phyloP scores from a whole-genome alignment of 139 green algal species.

The Axilococcus clingmanii region DNA sequence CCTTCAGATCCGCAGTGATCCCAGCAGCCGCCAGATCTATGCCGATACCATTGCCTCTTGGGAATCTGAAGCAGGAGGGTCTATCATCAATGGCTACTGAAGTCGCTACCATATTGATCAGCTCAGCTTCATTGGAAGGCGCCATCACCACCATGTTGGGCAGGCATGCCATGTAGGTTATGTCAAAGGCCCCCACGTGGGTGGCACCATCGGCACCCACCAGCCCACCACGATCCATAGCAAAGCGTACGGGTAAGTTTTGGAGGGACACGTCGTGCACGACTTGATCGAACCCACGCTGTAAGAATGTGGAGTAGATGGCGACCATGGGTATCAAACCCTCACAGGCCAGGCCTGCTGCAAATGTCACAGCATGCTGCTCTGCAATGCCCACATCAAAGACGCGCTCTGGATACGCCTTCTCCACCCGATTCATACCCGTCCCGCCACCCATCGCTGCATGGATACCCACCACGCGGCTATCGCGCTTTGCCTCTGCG shows the following conservation, averaged over 20 bases:
- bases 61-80: slow-evolving; percentile 88
- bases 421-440: slow-evolving; percentile 72
- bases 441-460: slow-evolving; percentile 98
- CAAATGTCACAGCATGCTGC: slow-evolving; percentile 97
- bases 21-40: slow-evolving; percentile 73
- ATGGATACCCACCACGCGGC: slow-evolving; percentile 85
- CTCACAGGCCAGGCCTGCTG: slow-evolving; percentile 87
- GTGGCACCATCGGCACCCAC: slow-evolving; percentile 96
- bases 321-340: slow-evolving; percentile 87
- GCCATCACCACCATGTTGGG: slow-evolving; percentile 98
- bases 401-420: slow-evolving; percentile 71
- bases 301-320: slow-evolving; percentile 98
- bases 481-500: slow-evolving; percentile 87
- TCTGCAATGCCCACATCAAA: slow-evolving; percentile 99
- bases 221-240: slow-evolving; percentile 94
- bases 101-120: slow-evolving; percentile 93
- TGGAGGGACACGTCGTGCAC: slow-evolving; percentile 97
- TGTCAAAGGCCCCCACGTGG: slow-evolving; percentile 88
- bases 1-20: slow-evolving; percentile 76
- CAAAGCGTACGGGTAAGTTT: slow-evolving; percentile 97
- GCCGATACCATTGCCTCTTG: slow-evolving; percentile 89
- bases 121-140: slow-evolving; percentile 86
- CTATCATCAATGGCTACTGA: slow-evolving; percentile 81
- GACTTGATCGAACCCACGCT: slow-evolving; percentile 94
- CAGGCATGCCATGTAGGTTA: slow-evolving; percentile 93